Evolutionary conservation across 345 rosid genomes (phyloP), one percentile per base, ranked within the genome.

Genomic region (Barbarea vulgaris): DNA sequence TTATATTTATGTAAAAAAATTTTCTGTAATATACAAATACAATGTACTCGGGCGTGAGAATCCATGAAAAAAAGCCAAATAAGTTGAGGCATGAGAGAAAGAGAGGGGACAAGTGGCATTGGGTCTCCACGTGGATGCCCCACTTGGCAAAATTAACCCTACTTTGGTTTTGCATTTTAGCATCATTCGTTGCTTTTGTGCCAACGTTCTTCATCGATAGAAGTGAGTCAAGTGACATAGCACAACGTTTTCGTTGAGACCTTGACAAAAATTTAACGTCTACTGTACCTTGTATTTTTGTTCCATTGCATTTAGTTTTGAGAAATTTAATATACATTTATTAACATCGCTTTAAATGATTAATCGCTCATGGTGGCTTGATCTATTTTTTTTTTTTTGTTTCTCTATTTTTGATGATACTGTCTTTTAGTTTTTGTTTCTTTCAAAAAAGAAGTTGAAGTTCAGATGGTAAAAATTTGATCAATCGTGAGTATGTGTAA

Each of bases 61-160:
- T 18, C 80, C 66, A 70, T 31, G 75, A 53, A 28, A 64, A 24
- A 64, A 17, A 69, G 51, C 30, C 70, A 68, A 73, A 55, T 41
- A 64, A 62, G 19, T 51, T 12, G 36, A 33, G 17, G 1, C 46
- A 61, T 60, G 33, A 28, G n/a, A 48, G 36, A 39, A 9, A 24
- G 24, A 17, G 28, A 31, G 47, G 27, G 25, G 64, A 76, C 79
- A 69, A 76, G 79, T 76, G 77, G 22, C 48, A 47, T 65, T 3
- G 69, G 3, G 37, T 52, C 42, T 58, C 77, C 81, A 78, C 81
- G 81, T 72, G 57, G 69, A 50, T 59, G 34, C 66, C 69, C 56
- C 81, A 78, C 81, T 72, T 78, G 81, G 73, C 77, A 78, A 24
- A 56, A 42, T 39, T 1, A 27, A 34, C 9, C 21, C n/a, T 46